These are phyloP conservation scores for Letharia columbiana DNA, from an alignment of 495 filamentous ascomycete species.

Conservation along the genomic window DNA sequence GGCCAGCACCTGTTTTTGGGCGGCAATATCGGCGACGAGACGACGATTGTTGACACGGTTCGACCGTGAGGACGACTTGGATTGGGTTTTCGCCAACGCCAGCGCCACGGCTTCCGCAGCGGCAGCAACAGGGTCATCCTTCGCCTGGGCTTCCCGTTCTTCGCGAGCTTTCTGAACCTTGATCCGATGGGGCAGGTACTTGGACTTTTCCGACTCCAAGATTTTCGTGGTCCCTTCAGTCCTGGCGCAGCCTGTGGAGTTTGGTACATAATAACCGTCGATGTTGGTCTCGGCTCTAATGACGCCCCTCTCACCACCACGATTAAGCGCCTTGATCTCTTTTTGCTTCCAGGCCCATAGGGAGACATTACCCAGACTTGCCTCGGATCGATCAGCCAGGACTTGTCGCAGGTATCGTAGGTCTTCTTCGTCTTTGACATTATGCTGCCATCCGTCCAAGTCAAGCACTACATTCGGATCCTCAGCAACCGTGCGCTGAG, in stretches of 20 bases:
- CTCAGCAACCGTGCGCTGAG: conserved; percentile 59
- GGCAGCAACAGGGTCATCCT: conserved; percentile 51
- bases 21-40: conserved; percentile 86
- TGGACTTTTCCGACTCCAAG: conserved; percentile 90
- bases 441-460: conserved; percentile 67
- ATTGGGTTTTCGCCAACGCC: conserved; percentile 66
- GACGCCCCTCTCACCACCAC: conserved; percentile 42
- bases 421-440: conserved; percentile 75
- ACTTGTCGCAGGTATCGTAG: conserved; percentile 48
- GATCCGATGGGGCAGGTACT: conserved; percentile 95
- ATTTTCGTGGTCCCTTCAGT: conserved; percentile 94
- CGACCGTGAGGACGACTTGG: conserved; percentile 71
- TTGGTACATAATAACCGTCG: conserved; percentile 85
- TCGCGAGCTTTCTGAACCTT: conserved; percentile 85
- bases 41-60: conserved; percentile 93
- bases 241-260: conserved; percentile 71
- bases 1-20: conserved; percentile 78
- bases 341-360: conserved; percentile 89
- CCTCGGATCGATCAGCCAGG: conserved; percentile 38
- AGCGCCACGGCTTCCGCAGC: conserved; percentile 62
- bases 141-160: conserved; percentile 72
- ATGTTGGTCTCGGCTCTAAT: conserved; percentile 51
- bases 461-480: conserved; percentile 58
- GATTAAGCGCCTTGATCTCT: conserved; percentile 78
- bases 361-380: conserved; percentile 54